Conservation (phyloP, 352 stramenopile genomes). For the Pythium pyrilobum region DNA sequence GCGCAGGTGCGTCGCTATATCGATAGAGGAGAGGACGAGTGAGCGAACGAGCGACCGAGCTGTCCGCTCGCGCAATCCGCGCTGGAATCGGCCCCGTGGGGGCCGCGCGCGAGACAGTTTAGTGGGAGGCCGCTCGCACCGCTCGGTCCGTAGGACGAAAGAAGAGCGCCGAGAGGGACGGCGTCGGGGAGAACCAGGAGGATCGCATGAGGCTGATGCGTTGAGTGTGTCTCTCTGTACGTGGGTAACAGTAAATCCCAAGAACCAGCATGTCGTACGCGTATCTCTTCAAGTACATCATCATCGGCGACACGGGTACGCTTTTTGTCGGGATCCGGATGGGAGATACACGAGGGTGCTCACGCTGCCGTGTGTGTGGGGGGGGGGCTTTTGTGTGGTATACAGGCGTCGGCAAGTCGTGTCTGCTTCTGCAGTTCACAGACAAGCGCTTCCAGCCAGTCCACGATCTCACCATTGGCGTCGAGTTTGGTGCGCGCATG, state of each 20-base stretch:
- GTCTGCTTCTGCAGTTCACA: constrained; percentile 99
- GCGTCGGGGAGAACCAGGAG: no score
- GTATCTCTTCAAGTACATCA: constrained; percentile 98
- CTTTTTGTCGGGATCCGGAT: no score
- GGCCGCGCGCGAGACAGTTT: not conserved
- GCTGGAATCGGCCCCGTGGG: not conserved
- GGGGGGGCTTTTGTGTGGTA: not conserved
- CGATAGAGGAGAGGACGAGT: not conserved
- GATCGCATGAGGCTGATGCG: not conserved
- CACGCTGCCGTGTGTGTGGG: not conserved
- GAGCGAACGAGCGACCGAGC: not conserved
- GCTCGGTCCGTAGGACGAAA: not conserved
- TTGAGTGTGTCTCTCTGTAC: not conserved
- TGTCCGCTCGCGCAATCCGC: not conserved
- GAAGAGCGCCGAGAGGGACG: not conserved
- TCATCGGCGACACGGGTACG: constrained; percentile 97
- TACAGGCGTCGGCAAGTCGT: constrained; percentile 98
- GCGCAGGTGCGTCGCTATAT: not conserved
- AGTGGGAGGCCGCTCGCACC: not conserved
- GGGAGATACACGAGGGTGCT: no score
- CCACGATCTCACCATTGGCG: constrained; percentile 98
- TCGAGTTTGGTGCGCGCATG: constrained; percentile 99
- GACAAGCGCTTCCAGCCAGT: constrained; percentile 99
- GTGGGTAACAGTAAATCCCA: not conserved
- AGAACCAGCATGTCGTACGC: constrained; percentile 87